phyloP scores from a whole-genome alignment of 306 rosid species.

The Oemleria cerasiformis region DNA sequence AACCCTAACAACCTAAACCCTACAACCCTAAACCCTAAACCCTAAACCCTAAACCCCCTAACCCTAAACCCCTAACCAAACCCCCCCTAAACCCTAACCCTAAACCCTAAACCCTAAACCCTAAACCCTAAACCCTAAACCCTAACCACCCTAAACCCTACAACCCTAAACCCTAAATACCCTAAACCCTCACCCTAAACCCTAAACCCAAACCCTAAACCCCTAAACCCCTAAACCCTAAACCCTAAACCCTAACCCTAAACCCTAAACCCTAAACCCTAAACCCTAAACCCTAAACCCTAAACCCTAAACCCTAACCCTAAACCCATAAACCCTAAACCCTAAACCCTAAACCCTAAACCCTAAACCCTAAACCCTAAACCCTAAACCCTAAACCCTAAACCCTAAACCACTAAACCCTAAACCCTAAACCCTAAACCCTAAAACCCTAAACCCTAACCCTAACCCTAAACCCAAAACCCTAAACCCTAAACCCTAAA shows the following conservation, averaged over 20 bases:
- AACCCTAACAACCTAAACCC: too few species aligned
- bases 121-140: too few species aligned
- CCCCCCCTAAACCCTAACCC: too few species aligned
- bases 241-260: constrained; percentile 13
- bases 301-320: constrained; percentile 13
- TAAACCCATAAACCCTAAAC: neutral
- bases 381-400: neutral
- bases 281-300: constrained; percentile 11
- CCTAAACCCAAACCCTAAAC: neutral
- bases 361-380: neutral
- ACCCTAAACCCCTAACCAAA: too few species aligned
- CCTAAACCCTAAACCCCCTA: too few species aligned
- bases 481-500: constrained; percentile 14
- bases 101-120: too few species aligned
- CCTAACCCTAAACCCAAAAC: constrained; percentile 12
- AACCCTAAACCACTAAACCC: neutral
- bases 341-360: neutral
- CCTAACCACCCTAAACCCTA: too few species aligned
- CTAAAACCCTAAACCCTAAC: neutral
- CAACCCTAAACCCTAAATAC: too few species aligned
- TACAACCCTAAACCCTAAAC: too few species aligned
- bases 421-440: constrained; percentile 3
- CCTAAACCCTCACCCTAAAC: neutral
- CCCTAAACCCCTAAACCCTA: too few species aligned
- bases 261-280: constrained; percentile 8